phyloP scores from a whole-genome alignment of 2,329 filamentous ascomycete genomes.

The Phaeosphaeria sp. region DNA sequence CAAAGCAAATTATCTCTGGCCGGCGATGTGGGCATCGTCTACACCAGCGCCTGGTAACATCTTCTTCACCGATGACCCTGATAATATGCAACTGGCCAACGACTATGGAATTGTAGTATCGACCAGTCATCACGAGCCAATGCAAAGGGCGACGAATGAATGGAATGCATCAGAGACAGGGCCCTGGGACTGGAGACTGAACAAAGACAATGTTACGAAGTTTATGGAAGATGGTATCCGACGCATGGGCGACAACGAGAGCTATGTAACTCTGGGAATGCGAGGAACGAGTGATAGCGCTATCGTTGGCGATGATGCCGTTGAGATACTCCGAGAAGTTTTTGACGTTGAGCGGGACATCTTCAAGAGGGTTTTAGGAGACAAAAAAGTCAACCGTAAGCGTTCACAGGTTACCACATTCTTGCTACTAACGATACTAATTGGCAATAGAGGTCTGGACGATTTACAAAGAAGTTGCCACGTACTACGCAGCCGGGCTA shows the following conservation, averaged over 20 bases:
- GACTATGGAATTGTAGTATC: slow-evolving; percentile 27
- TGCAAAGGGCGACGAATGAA: slow-evolving; percentile 24
- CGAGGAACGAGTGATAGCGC: slow-evolving; percentile 11
- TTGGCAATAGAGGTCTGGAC: slow-evolving; percentile 20
- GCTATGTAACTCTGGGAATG: slow-evolving; percentile 19
- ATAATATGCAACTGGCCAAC: slow-evolving; percentile 24
- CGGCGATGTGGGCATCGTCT: slow-evolving; percentile 26
- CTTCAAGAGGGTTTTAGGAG: slow-evolving; percentile 12
- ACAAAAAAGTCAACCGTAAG: slow-evolving; percentile 15
- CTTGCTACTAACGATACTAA: background rate
- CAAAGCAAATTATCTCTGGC: slow-evolving; percentile 28
- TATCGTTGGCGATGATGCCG: slow-evolving; percentile 7
- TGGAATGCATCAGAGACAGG: slow-evolving; percentile 13
- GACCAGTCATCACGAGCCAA: slow-evolving; percentile 27
- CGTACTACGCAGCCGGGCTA: slow-evolving; percentile 23
- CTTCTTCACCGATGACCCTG: slow-evolving; percentile 29
- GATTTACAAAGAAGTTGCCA: slow-evolving; percentile 26
- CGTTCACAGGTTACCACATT: background rate
- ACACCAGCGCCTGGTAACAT: slow-evolving; percentile 21
- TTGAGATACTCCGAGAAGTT: slow-evolving; percentile 18
- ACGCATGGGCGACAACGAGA: slow-evolving; percentile 10
- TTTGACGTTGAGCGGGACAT: slow-evolving; percentile 17
- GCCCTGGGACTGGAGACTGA: slow-evolving; percentile 15
- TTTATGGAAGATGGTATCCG: slow-evolving; percentile 14
- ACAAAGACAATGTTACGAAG: slow-evolving; percentile 13